phyloP scores from a whole-genome alignment of 495 filamentous ascomycete genomes.

The Lindgomyces ingoldianus region DNA sequence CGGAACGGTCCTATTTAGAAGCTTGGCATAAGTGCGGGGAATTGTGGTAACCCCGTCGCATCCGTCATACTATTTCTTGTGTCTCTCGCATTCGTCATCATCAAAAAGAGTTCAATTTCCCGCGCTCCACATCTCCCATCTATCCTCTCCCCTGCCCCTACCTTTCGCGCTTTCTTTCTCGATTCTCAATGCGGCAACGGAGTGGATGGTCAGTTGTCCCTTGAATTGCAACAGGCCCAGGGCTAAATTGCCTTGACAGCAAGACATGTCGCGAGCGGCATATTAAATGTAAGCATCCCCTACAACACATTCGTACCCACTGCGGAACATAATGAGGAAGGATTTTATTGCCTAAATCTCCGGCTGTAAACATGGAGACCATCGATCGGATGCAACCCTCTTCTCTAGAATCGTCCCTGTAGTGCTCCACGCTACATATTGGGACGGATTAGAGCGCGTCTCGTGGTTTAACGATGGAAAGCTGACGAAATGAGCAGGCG shows the following conservation, averaged over 20 bases:
- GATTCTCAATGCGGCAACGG: slow-evolving; percentile 17
- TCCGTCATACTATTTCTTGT: too few species aligned
- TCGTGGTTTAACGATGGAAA: neutral
- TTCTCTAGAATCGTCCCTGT: too few species aligned
- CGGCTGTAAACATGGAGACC: too few species aligned
- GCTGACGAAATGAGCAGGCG: slow-evolving; percentile 3
- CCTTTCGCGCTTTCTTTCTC: neutral
- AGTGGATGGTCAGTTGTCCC: slow-evolving; percentile 14
- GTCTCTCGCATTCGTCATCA: neutral
- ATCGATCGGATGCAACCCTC: too few species aligned
- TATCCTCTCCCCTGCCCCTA: neutral
- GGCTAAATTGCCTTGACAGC: neutral
- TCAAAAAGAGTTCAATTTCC: slow-evolving; percentile 14
- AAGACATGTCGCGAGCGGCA: slow-evolving; percentile 21
- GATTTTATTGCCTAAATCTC: too few species aligned
- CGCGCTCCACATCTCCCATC: slow-evolving; percentile 1
- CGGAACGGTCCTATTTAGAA: too few species aligned
- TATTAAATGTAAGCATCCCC: slow-evolving; percentile 10
- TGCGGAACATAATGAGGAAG: too few species aligned
- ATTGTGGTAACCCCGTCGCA: too few species aligned
- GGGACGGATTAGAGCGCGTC: too few species aligned
- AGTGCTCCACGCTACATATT: too few species aligned
- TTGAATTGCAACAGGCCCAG: neutral
- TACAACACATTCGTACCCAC: too few species aligned
- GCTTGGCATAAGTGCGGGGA: too few species aligned